These are phyloP conservation scores for Chalciporus sp. DNA, from an alignment of 1,284 basidiomycete species.

Conservation along the genomic window DNA sequence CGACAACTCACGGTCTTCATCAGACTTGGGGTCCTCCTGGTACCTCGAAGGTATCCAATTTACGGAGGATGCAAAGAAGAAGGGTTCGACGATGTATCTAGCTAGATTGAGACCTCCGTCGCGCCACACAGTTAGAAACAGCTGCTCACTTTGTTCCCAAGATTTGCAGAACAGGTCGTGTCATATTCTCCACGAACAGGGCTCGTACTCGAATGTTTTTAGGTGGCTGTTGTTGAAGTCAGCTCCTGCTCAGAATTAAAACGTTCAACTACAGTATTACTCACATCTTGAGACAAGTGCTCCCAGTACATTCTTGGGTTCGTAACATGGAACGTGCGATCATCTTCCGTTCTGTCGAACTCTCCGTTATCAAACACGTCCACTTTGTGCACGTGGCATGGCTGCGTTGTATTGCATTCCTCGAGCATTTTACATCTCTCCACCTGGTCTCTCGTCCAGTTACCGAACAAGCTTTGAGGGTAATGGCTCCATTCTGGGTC, in stretches of 20 bases:
- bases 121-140: background rate
- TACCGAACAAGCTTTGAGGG: conserved; percentile 52
- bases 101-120: conserved; percentile 1
- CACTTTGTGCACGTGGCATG: conserved; percentile 43
- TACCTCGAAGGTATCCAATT: conserved; percentile 60
- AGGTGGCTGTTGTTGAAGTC: conserved; percentile 32
- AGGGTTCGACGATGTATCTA: conserved; percentile 50
- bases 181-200: conserved; percentile 53
- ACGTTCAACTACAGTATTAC: conserved; percentile 15
- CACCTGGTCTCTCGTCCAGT: conserved; percentile 53
- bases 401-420: conserved; percentile 17
- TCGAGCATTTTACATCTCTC: conserved; percentile 41
- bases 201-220: conserved; percentile 44
- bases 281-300: conserved; percentile 1
- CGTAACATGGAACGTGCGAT: conserved; percentile 10
- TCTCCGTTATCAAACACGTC: conserved; percentile 42
- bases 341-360: conserved; percentile 19
- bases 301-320: conserved; percentile 21
- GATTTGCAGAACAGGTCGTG: conserved; percentile 52
- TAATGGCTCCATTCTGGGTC: conserved; percentile 37
- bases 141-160: conserved; percentile 47
- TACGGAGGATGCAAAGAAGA: conserved; percentile 57
- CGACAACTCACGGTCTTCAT: conserved; percentile 47
- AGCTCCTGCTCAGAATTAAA: background rate
- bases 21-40: conserved; percentile 43